A percentile compares a stretch with the other conserved stretches of the same genome.
Evolutionary conservation across 140 eudicot species (phyloP).

Genomic region (Oenanthe javanica): DNA sequence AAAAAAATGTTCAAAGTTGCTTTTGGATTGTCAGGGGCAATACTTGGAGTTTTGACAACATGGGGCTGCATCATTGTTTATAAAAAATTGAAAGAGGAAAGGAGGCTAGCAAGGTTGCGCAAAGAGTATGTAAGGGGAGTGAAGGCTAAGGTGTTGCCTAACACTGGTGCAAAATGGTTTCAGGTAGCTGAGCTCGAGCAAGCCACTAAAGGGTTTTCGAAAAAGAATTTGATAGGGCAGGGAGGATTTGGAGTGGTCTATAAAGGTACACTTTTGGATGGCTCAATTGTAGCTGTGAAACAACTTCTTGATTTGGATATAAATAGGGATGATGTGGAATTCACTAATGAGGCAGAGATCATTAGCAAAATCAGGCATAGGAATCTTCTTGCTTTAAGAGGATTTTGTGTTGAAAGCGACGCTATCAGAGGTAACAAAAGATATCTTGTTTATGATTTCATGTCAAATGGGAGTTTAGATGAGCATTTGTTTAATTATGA

Average conservation of each 20-base stretch:
- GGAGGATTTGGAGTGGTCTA: constrained; percentile 69
- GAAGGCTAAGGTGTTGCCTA: constrained; percentile 44
- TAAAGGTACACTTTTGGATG: constrained; percentile 52
- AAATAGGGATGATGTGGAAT: constrained; percentile 42
- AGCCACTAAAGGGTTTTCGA: constrained; percentile 63
- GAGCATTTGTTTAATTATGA: constrained; percentile 44
- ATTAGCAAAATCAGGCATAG: constrained; percentile 68
- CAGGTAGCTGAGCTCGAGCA: constrained; percentile 39
- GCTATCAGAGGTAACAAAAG: constrained; percentile 34
- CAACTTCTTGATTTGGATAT: constrained; percentile 36
- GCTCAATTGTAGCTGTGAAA: constrained; percentile 50
- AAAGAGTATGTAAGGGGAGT: constrained; percentile 32
- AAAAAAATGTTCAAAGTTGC: constrained; percentile 11
- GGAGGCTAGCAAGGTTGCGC: constrained; percentile 26
- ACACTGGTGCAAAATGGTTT: constrained; percentile 60
- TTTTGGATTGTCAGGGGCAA: constrained; percentile 36
- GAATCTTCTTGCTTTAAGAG: constrained; percentile 61
- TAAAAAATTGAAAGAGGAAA: constrained; percentile 20
- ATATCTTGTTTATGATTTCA: constrained; percentile 66
- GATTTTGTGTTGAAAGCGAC: constrained; percentile 57
- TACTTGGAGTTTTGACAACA: constrained; percentile 25
- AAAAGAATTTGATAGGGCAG: constrained; percentile 46
- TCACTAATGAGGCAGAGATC: constrained; percentile 59
- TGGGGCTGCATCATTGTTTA: constrained; percentile 23
- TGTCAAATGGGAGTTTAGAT: constrained; percentile 66